Evolutionary conservation across 345 rosid species (phyloP).

Genomic region (Rhodamnia rubescens): DNA sequence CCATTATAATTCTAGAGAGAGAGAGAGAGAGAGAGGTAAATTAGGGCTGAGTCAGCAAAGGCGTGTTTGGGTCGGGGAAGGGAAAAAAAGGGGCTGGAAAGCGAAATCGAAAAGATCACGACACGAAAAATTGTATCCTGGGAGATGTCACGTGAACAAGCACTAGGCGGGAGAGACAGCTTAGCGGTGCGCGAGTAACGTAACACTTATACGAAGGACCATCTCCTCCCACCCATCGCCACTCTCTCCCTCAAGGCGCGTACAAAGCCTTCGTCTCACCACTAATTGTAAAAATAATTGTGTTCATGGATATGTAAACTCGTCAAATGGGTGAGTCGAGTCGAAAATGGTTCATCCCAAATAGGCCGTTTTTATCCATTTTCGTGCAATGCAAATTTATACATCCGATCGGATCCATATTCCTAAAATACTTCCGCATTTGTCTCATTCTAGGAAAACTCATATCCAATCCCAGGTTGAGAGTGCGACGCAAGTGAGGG

Average conservation of each 20-base stretch:
- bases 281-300: too few relatives aligned
- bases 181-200: background rate
- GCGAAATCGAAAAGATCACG: background rate
- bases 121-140: background rate
- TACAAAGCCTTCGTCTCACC: too few relatives aligned
- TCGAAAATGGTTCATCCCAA: too few relatives aligned
- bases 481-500: too few relatives aligned
- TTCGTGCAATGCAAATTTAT: too few relatives aligned
- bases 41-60: background rate
- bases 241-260: background rate
- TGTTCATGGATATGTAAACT: too few relatives aligned
- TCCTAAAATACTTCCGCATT: too few relatives aligned
- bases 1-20: background rate
- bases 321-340: too few relatives aligned
- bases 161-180: conserved; percentile 1
- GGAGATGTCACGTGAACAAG: conserved; percentile 4
- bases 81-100: background rate
- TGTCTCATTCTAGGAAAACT: too few relatives aligned
- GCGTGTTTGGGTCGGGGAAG: conserved; percentile 5
- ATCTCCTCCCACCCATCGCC: background rate
- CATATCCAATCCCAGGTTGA: too few relatives aligned
- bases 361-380: too few relatives aligned
- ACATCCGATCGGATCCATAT: too few relatives aligned
- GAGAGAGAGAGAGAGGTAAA: background rate
- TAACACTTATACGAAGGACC: background rate